Evolutionary conservation across 768 basidiomycete genomes (phyloP).

Genomic region (Postia placenta): DNA sequence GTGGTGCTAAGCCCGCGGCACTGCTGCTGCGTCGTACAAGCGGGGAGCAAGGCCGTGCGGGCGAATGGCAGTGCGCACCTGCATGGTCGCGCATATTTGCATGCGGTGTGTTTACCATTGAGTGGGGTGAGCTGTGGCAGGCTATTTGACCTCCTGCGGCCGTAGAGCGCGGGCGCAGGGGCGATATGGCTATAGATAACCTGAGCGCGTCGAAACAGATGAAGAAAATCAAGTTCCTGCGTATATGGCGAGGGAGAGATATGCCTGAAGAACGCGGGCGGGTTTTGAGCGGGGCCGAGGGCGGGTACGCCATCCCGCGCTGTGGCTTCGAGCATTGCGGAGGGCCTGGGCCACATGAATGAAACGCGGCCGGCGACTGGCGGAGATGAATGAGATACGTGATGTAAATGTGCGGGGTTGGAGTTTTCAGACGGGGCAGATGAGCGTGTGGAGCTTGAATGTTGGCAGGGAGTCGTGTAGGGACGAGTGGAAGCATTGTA

Average conservation of each 20-base stretch:
- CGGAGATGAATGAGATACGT: not conserved
- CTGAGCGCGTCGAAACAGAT: not conserved
- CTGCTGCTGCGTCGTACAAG: not conserved
- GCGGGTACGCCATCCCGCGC: not conserved
- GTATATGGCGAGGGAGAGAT: not conserved
- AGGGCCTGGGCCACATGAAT: not conserved
- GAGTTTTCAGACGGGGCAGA: not conserved
- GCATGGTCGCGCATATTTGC: not conserved
- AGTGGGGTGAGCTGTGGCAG: no score
- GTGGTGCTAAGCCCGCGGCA: no score
- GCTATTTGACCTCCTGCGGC: not conserved
- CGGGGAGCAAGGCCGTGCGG: not conserved
- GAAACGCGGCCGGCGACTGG: not conserved
- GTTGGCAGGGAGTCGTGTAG: no score
- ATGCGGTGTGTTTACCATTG: no score
- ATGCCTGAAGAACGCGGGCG: not conserved
- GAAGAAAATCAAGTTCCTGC: not conserved
- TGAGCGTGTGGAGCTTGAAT: not conserved
- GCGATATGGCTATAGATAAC: not conserved
- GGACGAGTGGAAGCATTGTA: not conserved
- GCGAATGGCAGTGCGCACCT: not conserved
- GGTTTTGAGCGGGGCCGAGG: not conserved
- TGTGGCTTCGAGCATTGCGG: not conserved
- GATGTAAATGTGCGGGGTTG: not conserved
- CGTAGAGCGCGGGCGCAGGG: not conserved